Evolutionary conservation across 441 rosid genomes (phyloP), one percentile per base, ranked within the genome.

Genomic region (Bocquillonia castaneifolia): DNA sequence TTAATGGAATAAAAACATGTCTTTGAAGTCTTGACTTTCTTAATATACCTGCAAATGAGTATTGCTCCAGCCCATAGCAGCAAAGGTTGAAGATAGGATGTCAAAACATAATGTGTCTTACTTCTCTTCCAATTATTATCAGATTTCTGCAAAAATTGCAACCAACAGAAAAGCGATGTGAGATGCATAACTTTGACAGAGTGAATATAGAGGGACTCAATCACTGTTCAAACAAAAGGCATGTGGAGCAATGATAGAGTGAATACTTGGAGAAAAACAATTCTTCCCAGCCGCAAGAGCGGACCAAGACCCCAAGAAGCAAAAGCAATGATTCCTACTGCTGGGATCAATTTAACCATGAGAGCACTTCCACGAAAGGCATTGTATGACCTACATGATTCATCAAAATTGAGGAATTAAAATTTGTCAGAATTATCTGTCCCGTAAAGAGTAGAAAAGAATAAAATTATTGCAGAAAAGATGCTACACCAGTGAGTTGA

Each of bases 221-320:
- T 8, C 8, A 14, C 39, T 22, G 42, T 44, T 36, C 59, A 68
- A 48, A 64, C 51, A 63, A 74, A 79, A 68, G 37, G 61, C 63
- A 42, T 31, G 20, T 10, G 64, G 37, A 67, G 69, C 53, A 53
- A 52, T 73, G 63, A 66, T 36, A 67, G 23, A 65, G 32, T 34
- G 62, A 79, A 55, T 85, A 85, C 97, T 67, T 68, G 82, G 65
- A 85, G 83, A 68, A 87, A 79, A 47, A 88, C 36, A 75, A 57
- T 82, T 80, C 98, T 84, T 77, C 89, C 74, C 57, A 78, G 76
- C 54, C 80, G 86, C 78, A 85, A 25, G 70, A 93, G 77, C 42
- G 97, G 98, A 47, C 74, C 88, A 73, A 90, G 76, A 72, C 92
- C 97, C 93, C 96, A 89, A 54, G 87, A 56, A 73, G 97, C 76